Evolutionary conservation across 164 flowering plant genomes (phyloP), one percentile per base, ranked within the genome.

Genomic region (Berberis vulgaris): DNA sequence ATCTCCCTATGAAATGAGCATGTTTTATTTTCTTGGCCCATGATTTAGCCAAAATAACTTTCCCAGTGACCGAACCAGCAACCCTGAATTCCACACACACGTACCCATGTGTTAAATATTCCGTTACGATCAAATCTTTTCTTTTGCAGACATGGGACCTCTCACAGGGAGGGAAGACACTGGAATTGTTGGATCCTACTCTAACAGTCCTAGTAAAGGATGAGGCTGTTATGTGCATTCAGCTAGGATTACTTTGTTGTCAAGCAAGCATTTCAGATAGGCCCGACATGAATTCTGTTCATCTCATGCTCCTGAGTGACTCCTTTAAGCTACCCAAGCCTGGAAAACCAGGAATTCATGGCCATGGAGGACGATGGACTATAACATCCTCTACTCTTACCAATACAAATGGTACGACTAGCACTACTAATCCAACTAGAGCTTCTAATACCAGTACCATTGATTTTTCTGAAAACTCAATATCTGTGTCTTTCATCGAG

Each of bases 271-370:
- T 83, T 43, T 26, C 80, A 40, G 83, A 85, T 0, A 79, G 97
- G 66, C 97, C 95, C 1, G 83, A 83, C 67, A 88, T 85, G 95
- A 82, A 80, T 65, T 56, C 83, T 26, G 76, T 88, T 59, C 71
- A 81, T 75, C 86, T 87, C 72, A 82, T 80, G 82, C 84, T 88
- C 42, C 77, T 80, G 42, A 80, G 92, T 38, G 95, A 83, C 50
- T 90, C 92, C 0, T 84, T 88, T 64, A 78, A 62, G 1, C 56
- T 88, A 70, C 88, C 90, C 0, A 78, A 50, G 63, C 97, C 95
- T 45, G 88, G 91, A 6, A 82, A 75, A 68, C 97, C 97, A 2
- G 97, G 81, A 63, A 40, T 80, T 65, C 89, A 80, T 58, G 97
- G 92, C 41, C 89, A 92, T 4, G 54, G 40, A 53, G 84, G 87